A percentile compares a stretch with the other conserved stretches of the same genome.
Conservation (phyloP, 805 yeast genomes). For the Starmerella gropengiesseri region DNA sequence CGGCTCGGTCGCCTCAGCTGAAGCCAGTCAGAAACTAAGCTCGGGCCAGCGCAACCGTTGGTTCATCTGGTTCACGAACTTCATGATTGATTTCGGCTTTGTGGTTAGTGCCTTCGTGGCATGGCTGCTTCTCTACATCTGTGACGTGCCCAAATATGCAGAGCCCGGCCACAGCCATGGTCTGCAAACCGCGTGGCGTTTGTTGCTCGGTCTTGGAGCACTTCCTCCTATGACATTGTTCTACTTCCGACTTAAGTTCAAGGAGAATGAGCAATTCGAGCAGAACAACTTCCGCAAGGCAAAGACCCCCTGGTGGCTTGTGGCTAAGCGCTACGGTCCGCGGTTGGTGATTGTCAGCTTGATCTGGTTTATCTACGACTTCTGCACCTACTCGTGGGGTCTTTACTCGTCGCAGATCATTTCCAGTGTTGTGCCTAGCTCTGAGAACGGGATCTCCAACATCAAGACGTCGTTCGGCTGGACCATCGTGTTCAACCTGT, state of each 20-base stretch:
- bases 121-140: slow-evolving; percentile 75
- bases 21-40: slow-evolving; percentile 68
- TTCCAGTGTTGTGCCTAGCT: slow-evolving; percentile 40
- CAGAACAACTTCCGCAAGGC: slow-evolving; percentile 52
- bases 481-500: slow-evolving; percentile 79
- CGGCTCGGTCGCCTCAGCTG: slow-evolving; percentile 88
- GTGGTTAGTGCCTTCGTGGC: slow-evolving; percentile 79
- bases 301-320: slow-evolving; percentile 52
- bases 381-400: slow-evolving; percentile 78
- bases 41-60: slow-evolving; percentile 81
- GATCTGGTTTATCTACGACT: slow-evolving; percentile 88
- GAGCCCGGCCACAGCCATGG: slow-evolving; percentile 35
- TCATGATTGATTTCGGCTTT: slow-evolving; percentile 79
- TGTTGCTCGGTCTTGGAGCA: slow-evolving; percentile 82
- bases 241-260: slow-evolving; percentile 61
- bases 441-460: slow-evolving; percentile 34
- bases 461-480: slow-evolving; percentile 76
- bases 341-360: slow-evolving; percentile 58
- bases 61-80: slow-evolving; percentile 80
- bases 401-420: slow-evolving; percentile 69
- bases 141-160: slow-evolving; percentile 33
- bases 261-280: slow-evolving; percentile 60
- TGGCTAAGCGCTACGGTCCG: slow-evolving; percentile 75
- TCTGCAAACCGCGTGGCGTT: slow-evolving; percentile 81
- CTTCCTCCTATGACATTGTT: slow-evolving; percentile 73